Conservation (phyloP, 257 asterid genomes). For the Solanum arcanum region DNA sequence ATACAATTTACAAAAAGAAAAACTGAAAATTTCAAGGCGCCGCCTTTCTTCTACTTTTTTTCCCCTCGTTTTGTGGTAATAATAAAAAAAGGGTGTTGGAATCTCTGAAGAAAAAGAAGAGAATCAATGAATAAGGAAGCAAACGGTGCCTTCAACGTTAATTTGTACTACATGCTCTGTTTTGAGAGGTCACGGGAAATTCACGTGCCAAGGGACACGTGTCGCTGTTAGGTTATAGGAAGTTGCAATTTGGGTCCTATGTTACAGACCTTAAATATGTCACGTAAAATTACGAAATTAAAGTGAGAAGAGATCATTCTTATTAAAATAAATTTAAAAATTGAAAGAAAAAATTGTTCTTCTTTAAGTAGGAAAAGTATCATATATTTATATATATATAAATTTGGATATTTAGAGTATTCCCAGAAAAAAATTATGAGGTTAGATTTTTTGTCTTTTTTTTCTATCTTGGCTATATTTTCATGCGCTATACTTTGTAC, state of each 20-base stretch:
- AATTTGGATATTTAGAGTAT: background rate
- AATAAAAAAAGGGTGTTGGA: background rate
- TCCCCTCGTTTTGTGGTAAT: background rate
- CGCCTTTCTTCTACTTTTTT: background rate
- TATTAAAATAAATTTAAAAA: too few relatives aligned
- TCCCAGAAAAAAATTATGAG: background rate
- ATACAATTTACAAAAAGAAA: background rate
- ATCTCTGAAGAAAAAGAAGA: conserved; percentile 3
- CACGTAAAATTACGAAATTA: accelerated
- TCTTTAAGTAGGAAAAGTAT: too few relatives aligned
- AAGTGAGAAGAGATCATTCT: too few relatives aligned
- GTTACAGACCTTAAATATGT: too few relatives aligned
- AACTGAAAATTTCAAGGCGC: background rate
- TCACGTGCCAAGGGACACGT: background rate
- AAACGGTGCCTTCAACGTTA: background rate
- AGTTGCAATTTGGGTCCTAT: background rate
- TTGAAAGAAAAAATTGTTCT: too few relatives aligned
- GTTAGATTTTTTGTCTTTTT: background rate
- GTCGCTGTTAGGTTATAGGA: background rate
- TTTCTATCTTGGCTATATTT: background rate
- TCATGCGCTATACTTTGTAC: background rate
- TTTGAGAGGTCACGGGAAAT: background rate
- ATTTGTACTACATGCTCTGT: background rate
- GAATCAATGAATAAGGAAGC: background rate
- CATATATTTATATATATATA: too few relatives aligned